Percentiles rank a stretch among this genome's conserved stretches.
These are phyloP conservation scores for Pyracantha coccinea DNA, from an alignment of 331 rosid species.

Conservation along the genomic window DNA sequence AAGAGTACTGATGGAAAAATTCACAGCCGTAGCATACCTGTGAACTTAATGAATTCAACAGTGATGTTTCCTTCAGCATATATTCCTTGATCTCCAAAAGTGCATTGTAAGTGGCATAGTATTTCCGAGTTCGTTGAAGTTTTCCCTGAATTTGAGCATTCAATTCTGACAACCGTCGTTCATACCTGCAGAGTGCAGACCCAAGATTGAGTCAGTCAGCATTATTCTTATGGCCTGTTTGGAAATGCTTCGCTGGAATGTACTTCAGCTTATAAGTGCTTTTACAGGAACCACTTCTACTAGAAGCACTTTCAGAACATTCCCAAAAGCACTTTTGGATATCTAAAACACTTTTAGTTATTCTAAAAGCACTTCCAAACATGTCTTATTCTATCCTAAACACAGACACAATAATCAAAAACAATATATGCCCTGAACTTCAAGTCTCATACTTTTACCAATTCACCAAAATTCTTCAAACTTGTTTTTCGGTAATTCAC, in stretches of 20 bases:
- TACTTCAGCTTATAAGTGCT: background rate
- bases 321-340: background rate
- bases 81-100: conserved; percentile 84
- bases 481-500: background rate
- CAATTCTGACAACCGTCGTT: conserved; percentile 63
- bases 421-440: background rate
- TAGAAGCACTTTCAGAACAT: background rate
- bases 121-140: conserved; percentile 70
- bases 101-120: conserved; percentile 79
- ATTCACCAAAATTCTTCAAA: background rate
- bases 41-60: conserved; percentile 77
- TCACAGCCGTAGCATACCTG: conserved; percentile 40
- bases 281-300: background rate
- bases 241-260: background rate
- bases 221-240: background rate
- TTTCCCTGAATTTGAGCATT: conserved; percentile 77
- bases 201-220: background rate
- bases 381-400: background rate
- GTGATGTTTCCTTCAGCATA: conserved; percentile 84
- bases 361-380: background rate
- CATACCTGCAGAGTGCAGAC: conserved; percentile 63
- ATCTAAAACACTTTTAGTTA: background rate
- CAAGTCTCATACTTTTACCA: background rate
- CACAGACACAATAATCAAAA: background rate
- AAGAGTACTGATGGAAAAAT: background rate